Evolutionary conservation across 306 rosid species (phyloP), one percentile per base, ranked within the genome.

Genomic region (Rosa lucieae): DNA sequence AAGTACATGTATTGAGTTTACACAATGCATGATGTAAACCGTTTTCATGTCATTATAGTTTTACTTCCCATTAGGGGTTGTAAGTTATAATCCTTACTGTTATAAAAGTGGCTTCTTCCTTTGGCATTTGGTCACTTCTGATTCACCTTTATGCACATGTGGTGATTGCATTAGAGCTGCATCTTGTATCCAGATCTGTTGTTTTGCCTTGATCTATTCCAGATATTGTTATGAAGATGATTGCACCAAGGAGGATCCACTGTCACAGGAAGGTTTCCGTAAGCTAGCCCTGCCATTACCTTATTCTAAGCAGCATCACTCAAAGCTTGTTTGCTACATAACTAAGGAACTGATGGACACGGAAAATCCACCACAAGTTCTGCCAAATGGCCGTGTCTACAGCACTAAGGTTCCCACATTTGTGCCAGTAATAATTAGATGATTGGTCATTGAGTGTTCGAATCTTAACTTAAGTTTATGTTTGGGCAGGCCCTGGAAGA

Each of bases 241-340:
- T 85, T 95, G 99, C 90, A 89, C 96, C 78, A 95, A 95, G 90
- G 98, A 95, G 83, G 99, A 95, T 67, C 99, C 99, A 29, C 82
- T 95, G 77, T 93, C 99, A 9, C 99, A 95, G 81, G 94, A 91
- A 72, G 79, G 87, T 76, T 95, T 95, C 82, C 91, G 97, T 68
- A 89, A 85, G 83, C 88, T 95, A 62, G 99, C 99, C 71, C 61
- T 59, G 78, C 89, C 93, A 29, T 88, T 95, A 75, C 99, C 99
- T 10, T 95, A 82, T 88, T 91, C 99, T 7, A 95, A 95, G 89
- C 97, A 89, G 90, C 93, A 89, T 86, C 94, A 90, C 81, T 95
- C 99, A 7, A 95, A 90, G 90, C 94, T 93, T 72, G 99, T 95
- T 72, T 95, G 99, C 90, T 95, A 93, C 86, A 93, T 95, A 89